A percentile compares a stretch with the other conserved stretches of the same genome.
Evolutionary conservation across 805 yeast genomes (phyloP).

Genomic region (Saccharomycodes ludwigii): DNA sequence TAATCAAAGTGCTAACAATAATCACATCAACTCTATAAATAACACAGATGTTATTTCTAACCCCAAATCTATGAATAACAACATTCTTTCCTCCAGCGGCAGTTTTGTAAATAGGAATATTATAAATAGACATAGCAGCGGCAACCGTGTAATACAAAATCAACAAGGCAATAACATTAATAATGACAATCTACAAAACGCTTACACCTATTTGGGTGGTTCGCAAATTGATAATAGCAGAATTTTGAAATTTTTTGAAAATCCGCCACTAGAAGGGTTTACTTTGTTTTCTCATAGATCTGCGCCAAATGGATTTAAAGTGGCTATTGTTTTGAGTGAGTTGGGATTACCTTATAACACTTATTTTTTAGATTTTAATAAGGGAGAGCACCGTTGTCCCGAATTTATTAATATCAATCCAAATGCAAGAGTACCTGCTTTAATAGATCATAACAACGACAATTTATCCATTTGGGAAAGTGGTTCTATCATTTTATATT

Average conservation of each 20-base stretch:
- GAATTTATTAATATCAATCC: conserved; percentile 91
- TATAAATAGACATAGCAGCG: conserved; percentile 9
- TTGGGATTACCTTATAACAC: conserved; percentile 70
- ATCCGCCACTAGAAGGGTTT: conserved; percentile 71
- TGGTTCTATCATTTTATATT: conserved; percentile 78
- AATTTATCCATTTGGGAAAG: conserved; percentile 88
- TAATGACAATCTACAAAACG: conserved; percentile 25
- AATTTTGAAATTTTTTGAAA: conserved; percentile 57
- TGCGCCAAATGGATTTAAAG: conserved; percentile 94
- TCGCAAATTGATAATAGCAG: conserved; percentile 40
- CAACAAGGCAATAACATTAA: conserved; percentile 12
- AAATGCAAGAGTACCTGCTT: conserved; percentile 89
- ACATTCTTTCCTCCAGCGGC: conserved; percentile 4
- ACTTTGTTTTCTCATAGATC: conserved; percentile 76
- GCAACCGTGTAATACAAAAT: conserved; percentile 10
- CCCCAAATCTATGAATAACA: conserved; percentile 4
- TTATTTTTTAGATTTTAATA: conserved; percentile 72
- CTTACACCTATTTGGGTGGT: conserved; percentile 29
- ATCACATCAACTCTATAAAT: conserved; percentile 6
- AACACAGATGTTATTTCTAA: conserved; percentile 7
- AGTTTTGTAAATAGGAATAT: conserved; percentile 4
- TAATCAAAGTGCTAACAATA: conserved; percentile 1
- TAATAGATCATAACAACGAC: conserved; percentile 76
- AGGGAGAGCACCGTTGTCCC: conserved; percentile 87
- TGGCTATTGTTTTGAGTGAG: conserved; percentile 81